Base-by-base conservation (phyloP, 106 monocot species). In the Apostasia shenzhenica region DNA sequence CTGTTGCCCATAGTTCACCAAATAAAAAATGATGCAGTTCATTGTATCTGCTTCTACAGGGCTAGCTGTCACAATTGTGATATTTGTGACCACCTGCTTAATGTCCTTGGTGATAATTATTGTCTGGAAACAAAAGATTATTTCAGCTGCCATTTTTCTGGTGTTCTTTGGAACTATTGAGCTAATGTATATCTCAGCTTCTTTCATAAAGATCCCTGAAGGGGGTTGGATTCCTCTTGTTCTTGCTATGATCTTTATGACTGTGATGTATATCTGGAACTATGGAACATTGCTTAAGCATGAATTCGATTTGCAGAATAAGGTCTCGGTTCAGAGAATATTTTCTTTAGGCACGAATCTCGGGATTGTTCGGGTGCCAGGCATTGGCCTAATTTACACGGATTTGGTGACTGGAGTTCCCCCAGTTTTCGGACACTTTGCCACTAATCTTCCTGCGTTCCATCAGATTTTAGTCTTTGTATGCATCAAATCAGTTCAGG, bases 351-450 rank as follows among this genome's bases (percentile, higher is more conserved):
- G 85, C 6, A 85, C 92, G 26, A 81, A 65, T 14, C 85, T 93
- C 5, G 92, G 92, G 12, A 81, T 93, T 62, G 92, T 88, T 70
- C 70, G 92, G 8, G 92, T 93, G 0, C 92, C 92, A 1, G 92
- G 92, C 7, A 88, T 93, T 13, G 88, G 88, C 4, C 67, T 93
- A 46, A 59, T 93, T 55, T 88, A 88, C 61, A 66, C 83, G 14
- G 83, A 93, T 75, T 10, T 88, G 3, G 83, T 83, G 4, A 83
- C 92, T 12, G 92, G 88, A 1, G 66, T 93, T 41, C 92, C 92
- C 1, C 81, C 85, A 39, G 76, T 93, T 63, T 88, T 88, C 14
- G 85, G 85, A 41, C 92, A 93, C 69, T 88, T 93, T 52, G 92
- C 85, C 4, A 83, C 75, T 26, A 93, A 88, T 60, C 75, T 93